These are phyloP conservation scores for Pseudonitzschia pungens DNA, from an alignment of 108 stramenopile genomes.

Conservation along the genomic window DNA sequence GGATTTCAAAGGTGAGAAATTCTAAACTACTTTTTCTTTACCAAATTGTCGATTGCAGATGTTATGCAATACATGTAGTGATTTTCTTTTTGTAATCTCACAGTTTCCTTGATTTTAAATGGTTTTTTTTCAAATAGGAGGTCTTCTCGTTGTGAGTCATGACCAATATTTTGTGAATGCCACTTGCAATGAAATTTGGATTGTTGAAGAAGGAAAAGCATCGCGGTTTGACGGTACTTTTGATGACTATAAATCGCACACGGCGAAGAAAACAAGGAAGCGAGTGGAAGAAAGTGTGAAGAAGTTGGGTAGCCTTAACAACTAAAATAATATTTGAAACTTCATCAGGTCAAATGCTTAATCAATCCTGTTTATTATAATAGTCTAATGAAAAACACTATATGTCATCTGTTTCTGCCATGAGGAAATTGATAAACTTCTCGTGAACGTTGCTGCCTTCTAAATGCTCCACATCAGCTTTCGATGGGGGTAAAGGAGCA, in stretches of 20 bases:
- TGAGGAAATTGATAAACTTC: slow-evolving; percentile 82
- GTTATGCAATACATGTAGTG: too few relatives aligned
- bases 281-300: slow-evolving; percentile 84
- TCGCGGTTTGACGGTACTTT: slow-evolving; percentile 76
- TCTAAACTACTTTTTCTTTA: not conserved
- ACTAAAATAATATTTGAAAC: not conserved
- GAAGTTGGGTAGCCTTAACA: slow-evolving; percentile 37
- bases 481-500: slow-evolving; percentile 75
- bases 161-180: slow-evolving; percentile 90
- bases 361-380: not conserved
- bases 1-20: slow-evolving; percentile 47
- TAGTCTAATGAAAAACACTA: slow-evolving; percentile 13
- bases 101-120: not conserved
- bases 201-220: slow-evolving; percentile 74
- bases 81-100: not conserved
- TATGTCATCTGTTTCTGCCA: slow-evolving; percentile 82
- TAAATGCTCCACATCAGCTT: slow-evolving; percentile 70
- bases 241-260: slow-evolving; percentile 80
- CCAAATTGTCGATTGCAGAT: not conserved
- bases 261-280: slow-evolving; percentile 71
- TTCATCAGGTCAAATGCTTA: not conserved
- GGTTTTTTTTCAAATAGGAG: slow-evolving; percentile 61
- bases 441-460: slow-evolving; percentile 86
- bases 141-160: slow-evolving; percentile 93
- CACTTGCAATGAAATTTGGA: slow-evolving; percentile 83